Percentiles rank a stretch among this genome's conserved stretches.
These are phyloP conservation scores for Auxenochlorella protothecoides DNA, from an alignment of 139 green algal species.

Conservation along the genomic window DNA sequence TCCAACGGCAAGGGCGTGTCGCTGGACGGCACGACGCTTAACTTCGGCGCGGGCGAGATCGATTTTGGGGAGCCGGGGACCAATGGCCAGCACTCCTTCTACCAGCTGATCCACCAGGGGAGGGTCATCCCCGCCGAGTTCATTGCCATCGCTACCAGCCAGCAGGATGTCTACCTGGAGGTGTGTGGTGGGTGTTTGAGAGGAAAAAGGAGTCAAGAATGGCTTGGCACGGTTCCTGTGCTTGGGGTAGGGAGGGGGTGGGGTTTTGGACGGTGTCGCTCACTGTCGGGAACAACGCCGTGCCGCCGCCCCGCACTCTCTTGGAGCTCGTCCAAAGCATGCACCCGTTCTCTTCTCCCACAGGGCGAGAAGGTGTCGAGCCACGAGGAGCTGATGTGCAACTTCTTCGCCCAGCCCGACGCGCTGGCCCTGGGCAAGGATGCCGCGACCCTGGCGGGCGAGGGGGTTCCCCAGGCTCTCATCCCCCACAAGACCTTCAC, in stretches of 20 bases:
- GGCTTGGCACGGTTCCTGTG: no score
- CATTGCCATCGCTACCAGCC: conserved; percentile 88
- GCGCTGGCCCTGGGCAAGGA: conserved; percentile 93
- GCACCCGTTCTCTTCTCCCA: no score
- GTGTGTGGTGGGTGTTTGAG: neutral
- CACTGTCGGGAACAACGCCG: no score
- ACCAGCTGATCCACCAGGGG: conserved; percentile 75
- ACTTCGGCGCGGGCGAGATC: conserved; percentile 84
- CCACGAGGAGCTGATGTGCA: conserved; percentile 99
- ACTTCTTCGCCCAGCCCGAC: conserved; percentile 97
- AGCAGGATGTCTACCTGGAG: conserved; percentile 84
- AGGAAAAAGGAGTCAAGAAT: no score
- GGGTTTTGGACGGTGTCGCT: no score
- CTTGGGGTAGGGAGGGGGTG: no score
- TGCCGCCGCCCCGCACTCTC: no score
- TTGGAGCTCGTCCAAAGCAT: no score
- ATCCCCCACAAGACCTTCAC: conserved; percentile 85
- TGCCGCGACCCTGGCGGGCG: conserved; percentile 63
- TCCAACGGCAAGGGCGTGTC: conserved; percentile 97
- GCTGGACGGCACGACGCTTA: conserved; percentile 75
- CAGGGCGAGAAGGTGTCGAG: conserved; percentile 94
- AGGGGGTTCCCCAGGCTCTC: conserved; percentile 76
- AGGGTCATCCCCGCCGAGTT: conserved; percentile 97
- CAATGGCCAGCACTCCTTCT: conserved; percentile 99
- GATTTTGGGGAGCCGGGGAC: conserved; percentile 99